Evolutionary conservation across 768 basidiomycete genomes (phyloP), one percentile per base, ranked within the genome.

Genomic region (Naematelia encephala): DNA sequence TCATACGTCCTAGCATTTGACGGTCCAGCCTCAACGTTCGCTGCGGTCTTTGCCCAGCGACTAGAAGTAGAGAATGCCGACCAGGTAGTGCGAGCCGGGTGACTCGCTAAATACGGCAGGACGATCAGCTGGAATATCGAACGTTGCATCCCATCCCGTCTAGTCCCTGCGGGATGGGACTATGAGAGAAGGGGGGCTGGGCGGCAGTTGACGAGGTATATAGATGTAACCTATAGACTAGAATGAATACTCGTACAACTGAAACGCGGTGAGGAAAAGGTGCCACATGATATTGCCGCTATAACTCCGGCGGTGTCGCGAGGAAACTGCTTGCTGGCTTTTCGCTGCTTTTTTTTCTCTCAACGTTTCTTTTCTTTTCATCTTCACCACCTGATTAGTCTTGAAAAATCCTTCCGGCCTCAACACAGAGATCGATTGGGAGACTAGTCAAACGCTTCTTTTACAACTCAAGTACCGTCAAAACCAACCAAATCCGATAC

Each of bases 351-450:
- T 39, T 39, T 39, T 39, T n/a, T 5, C 52, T 49, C 16, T 21
- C 51, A 22, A 39, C 34, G 34, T 39, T 16, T 39, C 30, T 30
- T 46, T 59, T 25, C 48, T 14, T 50, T 50, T 53, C 44, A 39
- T 61, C 44, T 45, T 54, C 44, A 49, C 57, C 54, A 26, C 19
- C 39, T 42, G 56, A 61, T 59, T 66, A 70, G 70, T 74, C 74
- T 75, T 73, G 70, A 73, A 76, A 75, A 51, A 74, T 56, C 72
- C 72, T 72, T 72, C 71, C 67, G 70, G 68, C 62, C 64, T 67
- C 64, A 51, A 46, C 55, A 51, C 58, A 44, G 69, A 57, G 60
- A 58, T 67, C 66, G 69, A 66, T 71, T 74, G 74, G 75, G 71
- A 75, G 72, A 68, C 75, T 67, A 61, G 63, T 59, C 56, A 48